Evolutionary conservation across 2,329 filamentous ascomycete genomes (phyloP), one percentile per base, ranked within the genome.

Genomic region (Ambrosiella cleistominuta): DNA sequence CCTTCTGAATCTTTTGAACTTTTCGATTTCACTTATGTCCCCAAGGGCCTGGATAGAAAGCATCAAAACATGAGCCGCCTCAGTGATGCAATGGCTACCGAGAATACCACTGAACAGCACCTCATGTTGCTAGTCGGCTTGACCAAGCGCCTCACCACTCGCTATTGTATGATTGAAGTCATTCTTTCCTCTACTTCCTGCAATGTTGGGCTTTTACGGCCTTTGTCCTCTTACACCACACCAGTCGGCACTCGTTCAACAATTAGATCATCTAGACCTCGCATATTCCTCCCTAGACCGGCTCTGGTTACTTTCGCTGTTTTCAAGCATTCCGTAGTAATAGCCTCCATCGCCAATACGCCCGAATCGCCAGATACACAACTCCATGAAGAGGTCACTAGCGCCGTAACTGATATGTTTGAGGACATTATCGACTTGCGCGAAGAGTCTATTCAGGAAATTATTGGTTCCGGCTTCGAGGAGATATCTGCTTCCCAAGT

Each of bases 341-440:
- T 97, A 35, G 76, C 86, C 7, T 95, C 89, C 0, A 77, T 95
- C 53, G 76, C 78, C 2, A 76, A 77, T 54, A 74, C 78, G 1
- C 79, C 82, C 12, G 81, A 87, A 49, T 83, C 82, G 1, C 86
- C 88, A 7, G 85, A 89, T 55, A 80, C 81, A 1, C 89, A 95
- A 66, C 74, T 94, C 2, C 78, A 86, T 62, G 72, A 79, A 58
- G 83, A 86, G 57, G 59, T 57, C 45, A 83, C 76, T 42, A 78
- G 83, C 64, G 72, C 79, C 11, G 67, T 82, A 19, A 78, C 81
- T 0, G 71, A 82, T 15, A 78, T 81, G 0, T 96, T 90, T 64
- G 89, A 97, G 67, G 93, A 98, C 68, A 82, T 86, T 1, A 76
- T 98, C 40, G 86, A 90, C 64, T 83, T 98, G 60, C 81, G 84